Evolutionary conservation across 345 rosid species (phyloP), one percentile per base, ranked within the genome.

Genomic region (Rhizophora apiculata): DNA sequence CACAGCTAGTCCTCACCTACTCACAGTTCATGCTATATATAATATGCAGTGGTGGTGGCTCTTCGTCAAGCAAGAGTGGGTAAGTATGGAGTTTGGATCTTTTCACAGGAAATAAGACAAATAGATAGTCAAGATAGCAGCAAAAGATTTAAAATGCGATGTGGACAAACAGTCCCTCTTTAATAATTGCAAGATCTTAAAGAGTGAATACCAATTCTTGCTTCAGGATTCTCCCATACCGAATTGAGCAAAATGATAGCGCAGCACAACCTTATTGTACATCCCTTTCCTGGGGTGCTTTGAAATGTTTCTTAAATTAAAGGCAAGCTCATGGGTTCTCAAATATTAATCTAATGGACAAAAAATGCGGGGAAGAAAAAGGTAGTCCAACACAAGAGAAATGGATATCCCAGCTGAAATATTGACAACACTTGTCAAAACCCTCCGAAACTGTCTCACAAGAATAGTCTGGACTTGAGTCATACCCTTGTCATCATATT

Each of bases 371-470:
- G 21, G 15, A 69, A 65, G 85, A 83, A 72, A 72, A 80, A 72
- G 85, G 66, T 84, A 78, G 75, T 74, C 76, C 67, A 87, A 80
- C 91, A 73, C 85, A 68, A 56, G 74, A 80, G 49, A 79, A 85
- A 85, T 79, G 67, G 93, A 89, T 90, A 78, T 71, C 75, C 83
- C 71, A 89, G 65, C 92, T 64, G 74, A 72, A 78, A 54, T 48
- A 43, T 15, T 43, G 49, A 20, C 21, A 26, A 39, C 81, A 71
- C 62, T 61, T 76, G 77, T 73, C 68, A 31, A 67, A 67, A 46
- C 29, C 29, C 68, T 75, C 64, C 69, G 43, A 34, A 75, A 18
- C 67, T 64, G 63, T 65, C 54, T 65, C 60, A 66, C 72, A 36
- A 31, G 51, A 31, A 8, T 32, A 37, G 60, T 66, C 60, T 54